Percentiles rank a stretch among this genome's conserved stretches.
These are phyloP conservation scores for Candida tetrigidarum DNA, from an alignment of 1,139 yeast genomes.

Conservation along the genomic window DNA sequence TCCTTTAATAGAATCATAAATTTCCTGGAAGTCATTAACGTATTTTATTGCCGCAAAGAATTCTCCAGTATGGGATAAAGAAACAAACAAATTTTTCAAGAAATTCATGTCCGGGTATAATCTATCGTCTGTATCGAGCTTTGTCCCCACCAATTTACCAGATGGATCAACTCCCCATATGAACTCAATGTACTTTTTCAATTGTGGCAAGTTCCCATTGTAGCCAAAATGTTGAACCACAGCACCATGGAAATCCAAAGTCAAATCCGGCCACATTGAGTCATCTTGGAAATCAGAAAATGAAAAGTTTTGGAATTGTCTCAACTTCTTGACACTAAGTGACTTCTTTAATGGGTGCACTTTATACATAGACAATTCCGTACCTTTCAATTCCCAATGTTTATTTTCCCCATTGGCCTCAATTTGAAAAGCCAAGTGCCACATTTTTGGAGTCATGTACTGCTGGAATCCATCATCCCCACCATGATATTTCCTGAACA, in stretches of 20 bases:
- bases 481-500: conserved; percentile 30
- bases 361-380: conserved; percentile 23
- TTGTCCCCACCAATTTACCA: conserved; percentile 23
- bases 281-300: conserved; percentile 8
- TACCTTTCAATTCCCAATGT: conserved; percentile 32
- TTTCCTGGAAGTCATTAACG: conserved; percentile 39
- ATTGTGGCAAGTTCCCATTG: conserved; percentile 27
- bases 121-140: conserved; percentile 20
- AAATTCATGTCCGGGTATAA: conserved; percentile 32
- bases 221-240: conserved; percentile 41
- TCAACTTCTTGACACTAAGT: conserved; percentile 12
- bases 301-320: conserved; percentile 9
- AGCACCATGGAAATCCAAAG: conserved; percentile 30
- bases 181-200: conserved; percentile 30
- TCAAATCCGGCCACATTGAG: conserved; percentile 9
- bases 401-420: conserved; percentile 39
- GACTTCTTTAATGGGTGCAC: conserved; percentile 18
- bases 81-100: conserved; percentile 33
- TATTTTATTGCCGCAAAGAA: conserved; percentile 39
- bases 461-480: conserved; percentile 16
- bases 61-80: conserved; percentile 35
- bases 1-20: conserved; percentile 27
- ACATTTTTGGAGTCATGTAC: conserved; percentile 34
- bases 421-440: conserved; percentile 39
- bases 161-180: conserved; percentile 36